Evolutionary conservation across 176 grass and related monocot species (phyloP), one percentile per base, ranked within the genome.

Genomic region (Eremochloa ophiuroides): DNA sequence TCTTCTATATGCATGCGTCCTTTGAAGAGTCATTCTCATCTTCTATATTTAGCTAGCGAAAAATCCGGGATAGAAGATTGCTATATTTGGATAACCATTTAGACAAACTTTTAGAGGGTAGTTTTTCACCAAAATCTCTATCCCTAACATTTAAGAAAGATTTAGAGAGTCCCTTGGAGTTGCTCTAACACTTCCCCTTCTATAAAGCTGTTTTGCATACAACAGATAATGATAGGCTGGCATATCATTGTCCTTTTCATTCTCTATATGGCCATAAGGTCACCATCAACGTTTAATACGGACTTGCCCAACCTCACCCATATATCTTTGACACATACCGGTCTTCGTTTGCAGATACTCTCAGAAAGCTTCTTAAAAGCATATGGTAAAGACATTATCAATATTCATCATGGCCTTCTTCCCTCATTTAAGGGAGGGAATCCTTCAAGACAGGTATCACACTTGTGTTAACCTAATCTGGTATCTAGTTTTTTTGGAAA

Each of bases 321-420:
- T 53, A 73, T 63, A 44, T 73, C 34, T 66, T 37, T 70, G 18
- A 77, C 27, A 20, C 38, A 10, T 59, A 58, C n/a, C n/a, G n/a
- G n/a, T n/a, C n/a, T n/a, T n/a, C n/a, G 34, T 35, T 35, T 35
- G 34, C 34, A 98, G 95, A 55, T 98, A 78, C 29, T 98, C 66
- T 94, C 95, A 38, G 83, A 85, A 79, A 83, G 62, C 47, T 93
- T 98, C 89, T 69, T 98, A 62, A 81, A 94, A 68, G 73, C 81
- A 22, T 98, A 98, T 82, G 86, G 90, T 61, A 98, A 94, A 94
- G 95, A 98, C 76, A 72, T 98, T 75, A 93, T 98, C 43, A 98
- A 98, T 48, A 98, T 98, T 76, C 95, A 98, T 70, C 95, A 98
- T 89, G 95, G 95, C 29, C 92, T 98, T 74, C 95, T 98, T 93